Percentiles rank a stretch among this genome's conserved stretches.
Evolutionary conservation across 139 green algal genomes (phyloP).

Genomic region (Tetradesmus lagerheimii): DNA sequence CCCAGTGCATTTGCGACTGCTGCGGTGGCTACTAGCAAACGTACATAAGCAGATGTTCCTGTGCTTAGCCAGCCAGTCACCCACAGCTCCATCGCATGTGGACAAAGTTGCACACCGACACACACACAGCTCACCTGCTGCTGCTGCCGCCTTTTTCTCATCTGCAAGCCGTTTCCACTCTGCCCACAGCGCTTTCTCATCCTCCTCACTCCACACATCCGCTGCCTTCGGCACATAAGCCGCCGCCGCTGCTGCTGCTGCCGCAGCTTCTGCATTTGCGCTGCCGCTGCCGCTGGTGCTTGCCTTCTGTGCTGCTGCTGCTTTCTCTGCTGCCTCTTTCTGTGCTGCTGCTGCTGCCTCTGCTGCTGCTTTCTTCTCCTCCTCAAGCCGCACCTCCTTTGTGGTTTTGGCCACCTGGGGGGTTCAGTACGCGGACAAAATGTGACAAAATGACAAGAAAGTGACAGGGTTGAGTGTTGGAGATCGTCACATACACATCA

Average conservation of each 20-base stretch:
- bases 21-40: too few species aligned
- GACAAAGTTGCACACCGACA: not conserved
- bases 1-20: too few species aligned
- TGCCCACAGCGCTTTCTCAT: conserved; percentile 30
- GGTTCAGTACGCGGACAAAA: too few species aligned
- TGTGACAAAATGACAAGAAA: too few species aligned
- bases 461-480: too few species aligned
- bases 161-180: conserved; percentile 22
- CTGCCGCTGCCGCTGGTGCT: not conserved
- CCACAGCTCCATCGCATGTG: too few species aligned
- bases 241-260: not conserved
- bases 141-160: conserved; percentile 4
- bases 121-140: not conserved
- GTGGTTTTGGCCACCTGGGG: conserved; percentile 40
- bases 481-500: too few species aligned
- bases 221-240: not conserved
- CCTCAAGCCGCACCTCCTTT: conserved; percentile 10
- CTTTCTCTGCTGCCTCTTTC: conserved; percentile 14
- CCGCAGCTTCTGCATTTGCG: not conserved
- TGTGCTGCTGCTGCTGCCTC: conserved; percentile 1
- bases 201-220: conserved; percentile 24
- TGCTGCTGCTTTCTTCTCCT: conserved; percentile 10
- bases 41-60: too few species aligned
- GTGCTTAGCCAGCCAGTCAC: too few species aligned
- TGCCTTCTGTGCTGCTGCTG: conserved; percentile 1